phyloP scores from a whole-genome alignment of 495 filamentous ascomycete genomes.

The Cryomyces antarcticus region DNA sequence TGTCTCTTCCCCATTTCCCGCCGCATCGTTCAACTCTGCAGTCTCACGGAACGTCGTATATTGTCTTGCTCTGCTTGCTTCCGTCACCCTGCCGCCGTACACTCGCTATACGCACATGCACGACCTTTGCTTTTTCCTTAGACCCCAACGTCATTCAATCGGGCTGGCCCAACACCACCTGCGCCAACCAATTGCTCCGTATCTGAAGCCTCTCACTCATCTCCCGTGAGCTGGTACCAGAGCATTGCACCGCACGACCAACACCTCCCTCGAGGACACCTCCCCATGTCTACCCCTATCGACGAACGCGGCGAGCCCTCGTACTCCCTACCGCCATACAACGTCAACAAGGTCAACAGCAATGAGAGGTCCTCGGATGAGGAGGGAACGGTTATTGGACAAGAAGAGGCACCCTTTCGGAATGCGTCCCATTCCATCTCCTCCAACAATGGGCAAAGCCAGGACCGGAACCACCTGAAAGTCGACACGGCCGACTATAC shows the following conservation, averaged over 20 bases:
- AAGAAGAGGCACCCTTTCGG: background rate
- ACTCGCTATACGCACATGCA: too few species aligned
- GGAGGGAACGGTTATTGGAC: constrained; percentile 11
- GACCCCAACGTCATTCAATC: too few species aligned
- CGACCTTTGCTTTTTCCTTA: too few species aligned
- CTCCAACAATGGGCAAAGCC: constrained; percentile 13
- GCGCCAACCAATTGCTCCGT: too few species aligned
- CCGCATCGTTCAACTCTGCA: too few species aligned
- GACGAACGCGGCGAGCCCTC: constrained; percentile 24
- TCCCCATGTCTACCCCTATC: constrained; percentile 33
- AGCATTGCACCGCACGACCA: background rate
- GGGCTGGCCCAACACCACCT: too few species aligned
- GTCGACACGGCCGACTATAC: constrained; percentile 6
- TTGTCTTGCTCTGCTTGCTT: too few species aligned
- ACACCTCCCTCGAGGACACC: background rate
- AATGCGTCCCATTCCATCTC: constrained; percentile 18
- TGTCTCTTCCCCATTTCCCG: too few species aligned
- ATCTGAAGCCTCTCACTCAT: too few species aligned
- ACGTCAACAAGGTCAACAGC: constrained; percentile 2
- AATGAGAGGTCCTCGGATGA: constrained; percentile 13
- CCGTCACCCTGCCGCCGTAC: too few species aligned
- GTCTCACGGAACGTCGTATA: too few species aligned
- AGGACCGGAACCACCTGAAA: constrained; percentile 3
- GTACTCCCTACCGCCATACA: constrained; percentile 9
- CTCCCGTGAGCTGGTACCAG: too few species aligned